A percentile compares a stretch with the other conserved stretches of the same genome.
Conservation (phyloP, 2,329 filamentous ascomycete genomes). For the Sporothrix brasiliensis region DNA sequence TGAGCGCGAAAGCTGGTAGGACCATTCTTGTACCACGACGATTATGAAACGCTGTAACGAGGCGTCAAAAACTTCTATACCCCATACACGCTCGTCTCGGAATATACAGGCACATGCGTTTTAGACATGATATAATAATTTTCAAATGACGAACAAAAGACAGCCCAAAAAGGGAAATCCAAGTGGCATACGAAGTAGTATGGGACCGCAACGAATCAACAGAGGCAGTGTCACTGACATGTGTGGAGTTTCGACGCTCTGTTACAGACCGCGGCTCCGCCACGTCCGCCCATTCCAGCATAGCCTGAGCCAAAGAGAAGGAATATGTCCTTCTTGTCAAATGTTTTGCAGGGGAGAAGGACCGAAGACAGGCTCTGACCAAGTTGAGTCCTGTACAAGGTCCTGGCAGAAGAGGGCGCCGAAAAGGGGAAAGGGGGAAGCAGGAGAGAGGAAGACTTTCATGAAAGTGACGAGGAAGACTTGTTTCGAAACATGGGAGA, state of each 20-base stretch:
- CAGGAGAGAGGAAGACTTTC: background rate
- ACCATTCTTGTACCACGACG: background rate
- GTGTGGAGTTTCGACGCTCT: background rate
- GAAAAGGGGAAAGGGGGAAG: background rate
- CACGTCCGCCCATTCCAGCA: background rate
- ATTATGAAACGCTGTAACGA: constrained; percentile 3
- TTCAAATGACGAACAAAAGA: background rate
- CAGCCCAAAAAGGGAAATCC: background rate
- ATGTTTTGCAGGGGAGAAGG: constrained; percentile 22
- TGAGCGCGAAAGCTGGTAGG: constrained; percentile 37
- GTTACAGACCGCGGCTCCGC: constrained; percentile 14
- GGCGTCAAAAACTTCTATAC: constrained; percentile 4
- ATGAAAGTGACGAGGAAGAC: constrained; percentile 12
- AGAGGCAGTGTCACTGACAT: background rate
- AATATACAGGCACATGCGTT: background rate
- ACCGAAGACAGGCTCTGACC: constrained; percentile 2
- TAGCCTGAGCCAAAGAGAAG: background rate
- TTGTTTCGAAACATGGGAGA: constrained; percentile 25
- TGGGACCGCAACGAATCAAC: constrained; percentile 7
- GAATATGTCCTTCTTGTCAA: background rate
- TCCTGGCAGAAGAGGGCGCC: background rate
- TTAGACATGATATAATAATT: background rate
- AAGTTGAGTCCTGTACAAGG: background rate
- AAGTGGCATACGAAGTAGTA: background rate
- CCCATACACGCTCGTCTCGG: background rate